phyloP scores from a whole-genome alignment of 495 filamentous ascomycete genomes.

The Lophiostoma macrostomum region DNA sequence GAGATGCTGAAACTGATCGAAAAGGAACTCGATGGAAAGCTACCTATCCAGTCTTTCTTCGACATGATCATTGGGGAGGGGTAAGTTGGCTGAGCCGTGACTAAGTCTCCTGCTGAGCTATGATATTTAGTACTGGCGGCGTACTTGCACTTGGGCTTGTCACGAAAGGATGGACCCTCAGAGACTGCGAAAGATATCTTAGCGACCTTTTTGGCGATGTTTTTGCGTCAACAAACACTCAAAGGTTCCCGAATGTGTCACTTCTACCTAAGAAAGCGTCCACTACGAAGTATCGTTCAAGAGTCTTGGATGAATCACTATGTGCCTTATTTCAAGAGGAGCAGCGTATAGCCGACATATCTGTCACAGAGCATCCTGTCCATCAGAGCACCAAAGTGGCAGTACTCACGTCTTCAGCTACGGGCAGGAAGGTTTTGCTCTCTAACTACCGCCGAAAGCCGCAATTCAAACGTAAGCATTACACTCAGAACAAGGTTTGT shows the following conservation, averaged over 20 bases:
- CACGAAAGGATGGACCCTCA: slow-evolving; percentile 7
- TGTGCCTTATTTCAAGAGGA: not conserved
- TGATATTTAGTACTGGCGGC: slow-evolving; percentile 14
- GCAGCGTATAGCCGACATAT: slow-evolving; percentile 9
- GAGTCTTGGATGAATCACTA: slow-evolving; percentile 9
- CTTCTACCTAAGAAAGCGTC: not conserved
- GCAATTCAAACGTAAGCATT: not conserved
- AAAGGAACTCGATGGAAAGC: slow-evolving; percentile 15
- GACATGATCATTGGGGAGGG: slow-evolving; percentile 29
- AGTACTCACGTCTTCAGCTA: slow-evolving; percentile 13
- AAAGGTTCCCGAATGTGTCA: slow-evolving; percentile 4
- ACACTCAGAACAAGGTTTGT: not conserved
- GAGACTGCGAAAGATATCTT: slow-evolving; percentile 11
- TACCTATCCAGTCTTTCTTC: slow-evolving; percentile 25
- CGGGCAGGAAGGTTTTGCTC: slow-evolving; percentile 11
- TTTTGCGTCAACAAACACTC: not conserved
- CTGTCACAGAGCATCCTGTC: slow-evolving; percentile 6
- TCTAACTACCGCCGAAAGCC: slow-evolving; percentile 15
- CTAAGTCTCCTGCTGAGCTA: not conserved
- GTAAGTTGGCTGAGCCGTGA: not conserved
- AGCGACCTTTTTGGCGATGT: slow-evolving; percentile 4
- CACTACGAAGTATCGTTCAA: slow-evolving; percentile 14
- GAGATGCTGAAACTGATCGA: slow-evolving; percentile 21
- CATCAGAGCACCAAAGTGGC: slow-evolving; percentile 9
- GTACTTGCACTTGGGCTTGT: slow-evolving; percentile 18